Evolutionary conservation across 768 basidiomycete species (phyloP).

Genomic region (Suillus sp.): DNA sequence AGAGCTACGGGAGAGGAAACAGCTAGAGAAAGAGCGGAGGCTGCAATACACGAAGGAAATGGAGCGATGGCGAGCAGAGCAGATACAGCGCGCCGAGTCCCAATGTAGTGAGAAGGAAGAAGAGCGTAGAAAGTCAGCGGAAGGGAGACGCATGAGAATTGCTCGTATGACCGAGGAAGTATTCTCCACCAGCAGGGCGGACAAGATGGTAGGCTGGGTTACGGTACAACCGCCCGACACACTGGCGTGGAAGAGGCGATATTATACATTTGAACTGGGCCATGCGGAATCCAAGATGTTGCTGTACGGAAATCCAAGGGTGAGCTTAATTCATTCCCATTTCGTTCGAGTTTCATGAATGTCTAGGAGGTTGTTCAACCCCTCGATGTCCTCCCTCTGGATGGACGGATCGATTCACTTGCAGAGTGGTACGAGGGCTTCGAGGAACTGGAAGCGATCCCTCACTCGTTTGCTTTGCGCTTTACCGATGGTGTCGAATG

Average conservation of each 20-base stretch:
- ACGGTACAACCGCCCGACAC: slow-evolving; percentile 58
- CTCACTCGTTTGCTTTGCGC: slow-evolving; percentile 66
- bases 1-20: slow-evolving; percentile 52
- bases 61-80: slow-evolving; percentile 56
- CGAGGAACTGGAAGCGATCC: slow-evolving; percentile 65
- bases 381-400: slow-evolving; percentile 44
- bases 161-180: slow-evolving; percentile 50
- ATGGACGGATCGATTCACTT: slow-evolving; percentile 47
- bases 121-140: slow-evolving; percentile 40
- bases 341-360: slow-evolving; percentile 3
- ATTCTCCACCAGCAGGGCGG: slow-evolving; percentile 41
- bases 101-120: slow-evolving; percentile 48
- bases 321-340: slow-evolving; percentile 25
- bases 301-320: slow-evolving; percentile 56
- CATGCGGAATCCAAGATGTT: slow-evolving; percentile 37
- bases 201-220: slow-evolving; percentile 57
- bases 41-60: slow-evolving; percentile 51
- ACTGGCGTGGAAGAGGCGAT: slow-evolving; percentile 65
- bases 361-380: slow-evolving; percentile 32
- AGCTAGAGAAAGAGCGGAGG: slow-evolving; percentile 48
- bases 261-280: slow-evolving; percentile 53
- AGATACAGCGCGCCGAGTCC: slow-evolving; percentile 46
- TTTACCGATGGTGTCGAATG: slow-evolving; percentile 54
- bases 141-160: slow-evolving; percentile 41
- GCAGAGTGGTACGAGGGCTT: slow-evolving; percentile 70